These are phyloP conservation scores for Dryadomyces quercus-mongolicae DNA, from an alignment of 2,329 filamentous ascomycete species.

Conservation along the genomic window DNA sequence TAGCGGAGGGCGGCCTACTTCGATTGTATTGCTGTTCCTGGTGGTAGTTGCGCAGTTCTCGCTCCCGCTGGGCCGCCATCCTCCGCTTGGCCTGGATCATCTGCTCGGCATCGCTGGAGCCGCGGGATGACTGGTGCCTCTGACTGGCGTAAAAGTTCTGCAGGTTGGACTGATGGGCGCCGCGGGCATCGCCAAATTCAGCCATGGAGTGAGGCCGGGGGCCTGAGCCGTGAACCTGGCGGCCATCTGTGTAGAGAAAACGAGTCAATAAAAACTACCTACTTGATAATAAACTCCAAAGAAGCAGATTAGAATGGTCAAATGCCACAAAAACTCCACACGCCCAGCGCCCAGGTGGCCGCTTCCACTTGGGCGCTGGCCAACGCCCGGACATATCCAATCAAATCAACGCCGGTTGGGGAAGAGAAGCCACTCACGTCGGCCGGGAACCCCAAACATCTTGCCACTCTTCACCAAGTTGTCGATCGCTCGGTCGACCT, in stretches of 20 bases:
- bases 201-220: conserved; percentile 74
- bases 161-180: conserved; percentile 62
- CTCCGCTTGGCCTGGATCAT: conserved; percentile 98
- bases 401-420: conserved; percentile 34
- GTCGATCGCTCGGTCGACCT: conserved; percentile 91
- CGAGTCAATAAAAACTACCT: conserved; percentile 1
- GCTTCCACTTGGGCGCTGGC: conserved; percentile 27
- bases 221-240: conserved; percentile 48
- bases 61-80: conserved; percentile 97
- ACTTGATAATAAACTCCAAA: background rate
- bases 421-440: conserved; percentile 67
- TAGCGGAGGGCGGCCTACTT: conserved; percentile 80
- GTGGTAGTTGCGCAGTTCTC: conserved; percentile 98
- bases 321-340: background rate
- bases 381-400: conserved; percentile 44
- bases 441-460: conserved; percentile 57
- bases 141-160: conserved; percentile 93
- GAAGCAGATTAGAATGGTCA: conserved; percentile 1
- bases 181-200: conserved; percentile 66
- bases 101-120: conserved; percentile 87
- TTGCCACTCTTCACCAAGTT: conserved; percentile 96
- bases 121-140: conserved; percentile 74
- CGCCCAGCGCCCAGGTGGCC: conserved; percentile 15
- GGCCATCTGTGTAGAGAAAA: conserved; percentile 46
- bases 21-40: conserved; percentile 99